These are phyloP conservation scores for Metahyphopichia silvanorum DNA, from an alignment of 805 yeast genomes.

Conservation along the genomic window DNA sequence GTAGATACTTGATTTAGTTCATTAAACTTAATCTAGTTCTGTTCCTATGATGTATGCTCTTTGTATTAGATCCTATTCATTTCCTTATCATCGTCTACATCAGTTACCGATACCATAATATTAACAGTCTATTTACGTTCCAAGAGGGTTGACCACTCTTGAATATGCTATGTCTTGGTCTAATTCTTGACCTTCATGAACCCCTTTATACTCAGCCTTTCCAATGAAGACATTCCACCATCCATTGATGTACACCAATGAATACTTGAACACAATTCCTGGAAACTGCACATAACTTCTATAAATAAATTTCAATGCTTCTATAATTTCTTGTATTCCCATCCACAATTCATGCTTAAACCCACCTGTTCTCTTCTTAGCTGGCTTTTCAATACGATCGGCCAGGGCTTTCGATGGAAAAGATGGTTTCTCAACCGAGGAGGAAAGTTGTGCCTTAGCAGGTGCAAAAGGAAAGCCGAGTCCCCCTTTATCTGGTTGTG, in stretches of 20 bases:
- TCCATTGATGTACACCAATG: constrained; percentile 46
- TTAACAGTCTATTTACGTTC: no score
- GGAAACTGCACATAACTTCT: constrained; percentile 72
- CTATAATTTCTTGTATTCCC: constrained; percentile 51
- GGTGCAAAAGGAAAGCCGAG: constrained; percentile 38
- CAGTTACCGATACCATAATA: no score
- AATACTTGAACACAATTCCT: constrained; percentile 48
- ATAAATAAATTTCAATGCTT: constrained; percentile 63
- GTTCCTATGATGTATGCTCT: no score
- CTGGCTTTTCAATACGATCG: neutral
- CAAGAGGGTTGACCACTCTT: neutral
- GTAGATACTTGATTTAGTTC: no score
- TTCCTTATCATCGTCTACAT: no score
- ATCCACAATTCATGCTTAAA: constrained; percentile 43
- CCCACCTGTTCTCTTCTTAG: constrained; percentile 2
- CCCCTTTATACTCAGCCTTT: constrained; percentile 19
- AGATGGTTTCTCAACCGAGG: neutral
- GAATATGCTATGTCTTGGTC: constrained; percentile 1
- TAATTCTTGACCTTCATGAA: neutral
- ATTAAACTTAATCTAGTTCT: no score
- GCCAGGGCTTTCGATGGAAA: neutral
- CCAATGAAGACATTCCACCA: constrained; percentile 81
- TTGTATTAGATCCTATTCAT: no score
- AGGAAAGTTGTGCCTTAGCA: neutral
- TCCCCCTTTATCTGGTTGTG: constrained; percentile 21